A percentile compares a stretch with the other conserved stretches of the same genome.
These are phyloP conservation scores for Sphaerobolus stellatus DNA, from an alignment of 1,284 basidiomycete genomes.

Conservation along the genomic window DNA sequence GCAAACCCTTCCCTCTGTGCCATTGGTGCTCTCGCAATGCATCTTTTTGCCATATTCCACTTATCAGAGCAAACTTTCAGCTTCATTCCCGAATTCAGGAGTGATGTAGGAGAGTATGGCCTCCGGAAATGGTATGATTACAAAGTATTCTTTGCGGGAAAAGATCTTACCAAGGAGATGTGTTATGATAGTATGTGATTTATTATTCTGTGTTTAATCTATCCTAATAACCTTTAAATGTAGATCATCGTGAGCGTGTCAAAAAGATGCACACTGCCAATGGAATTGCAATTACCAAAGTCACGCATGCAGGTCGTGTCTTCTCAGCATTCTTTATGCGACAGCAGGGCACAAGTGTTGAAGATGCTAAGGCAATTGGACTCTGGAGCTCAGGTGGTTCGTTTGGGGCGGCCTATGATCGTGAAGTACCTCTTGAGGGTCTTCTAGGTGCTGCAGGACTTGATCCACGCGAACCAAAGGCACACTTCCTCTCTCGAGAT, in stretches of 20 bases:
- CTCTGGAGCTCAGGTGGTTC: conserved; percentile 25
- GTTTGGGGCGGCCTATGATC: conserved; percentile 26
- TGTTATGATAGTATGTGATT: no score
- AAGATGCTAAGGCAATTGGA: conserved; percentile 26
- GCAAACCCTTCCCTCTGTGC: background rate
- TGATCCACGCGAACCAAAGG: conserved; percentile 26
- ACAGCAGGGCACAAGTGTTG: conserved; percentile 20
- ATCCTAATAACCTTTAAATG: background rate
- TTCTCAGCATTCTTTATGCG: conserved; percentile 22
- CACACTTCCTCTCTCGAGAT: conserved; percentile 27
- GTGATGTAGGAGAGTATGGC: conserved; percentile 20
- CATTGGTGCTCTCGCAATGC: conserved; percentile 23
- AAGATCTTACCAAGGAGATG: conserved; percentile 22
- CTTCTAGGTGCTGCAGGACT: conserved; percentile 32
- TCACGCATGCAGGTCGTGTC: conserved; percentile 25
- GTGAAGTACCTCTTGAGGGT: conserved; percentile 26
- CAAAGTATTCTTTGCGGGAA: conserved; percentile 18
- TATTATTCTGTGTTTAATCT: no score
- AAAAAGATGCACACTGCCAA: conserved; percentile 20
- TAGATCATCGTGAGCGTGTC: conserved; percentile 24
- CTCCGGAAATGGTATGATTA: conserved; percentile 24
- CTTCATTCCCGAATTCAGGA: conserved; percentile 22
- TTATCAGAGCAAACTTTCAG: conserved; percentile 16
- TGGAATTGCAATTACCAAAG: conserved; percentile 24
- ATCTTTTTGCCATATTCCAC: conserved; percentile 27